Evolutionary conservation across 108 stramenopile species (phyloP).

Genomic region (Nitzschia palea): DNA sequence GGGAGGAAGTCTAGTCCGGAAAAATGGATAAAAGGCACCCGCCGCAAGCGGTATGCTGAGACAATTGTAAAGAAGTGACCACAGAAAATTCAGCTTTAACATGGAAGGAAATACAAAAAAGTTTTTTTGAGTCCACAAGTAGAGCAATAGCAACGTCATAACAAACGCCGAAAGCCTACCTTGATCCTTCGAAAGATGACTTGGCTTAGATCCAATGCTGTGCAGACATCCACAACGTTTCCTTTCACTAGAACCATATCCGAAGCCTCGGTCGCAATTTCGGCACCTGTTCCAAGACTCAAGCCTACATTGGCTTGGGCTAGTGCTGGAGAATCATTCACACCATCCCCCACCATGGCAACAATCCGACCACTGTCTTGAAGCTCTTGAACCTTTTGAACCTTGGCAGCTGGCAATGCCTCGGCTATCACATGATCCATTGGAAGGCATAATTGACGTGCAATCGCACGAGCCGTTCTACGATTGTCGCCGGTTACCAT

Average conservation of each 20-base stretch:
- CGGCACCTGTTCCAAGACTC: constrained; percentile 95
- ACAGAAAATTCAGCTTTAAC: constrained; percentile 40
- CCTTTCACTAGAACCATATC: constrained; percentile 92
- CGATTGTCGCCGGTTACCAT: constrained; percentile 97
- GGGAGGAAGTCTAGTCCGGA: constrained; percentile 82
- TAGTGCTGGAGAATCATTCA: constrained; percentile 96
- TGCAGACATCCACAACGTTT: constrained; percentile 87
- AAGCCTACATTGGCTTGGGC: constrained; percentile 95
- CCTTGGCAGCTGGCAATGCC: constrained; percentile 88
- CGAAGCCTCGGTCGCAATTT: constrained; percentile 96
- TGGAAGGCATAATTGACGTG: constrained; percentile 70
- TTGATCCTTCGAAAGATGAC: constrained; percentile 88
- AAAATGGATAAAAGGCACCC: constrained; percentile 88
- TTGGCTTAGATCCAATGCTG: constrained; percentile 86
- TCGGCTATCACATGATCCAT: constrained; percentile 80
- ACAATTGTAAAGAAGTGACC: constrained; percentile 95
- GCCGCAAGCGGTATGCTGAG: constrained; percentile 95
- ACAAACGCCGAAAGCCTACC: constrained; percentile 73
- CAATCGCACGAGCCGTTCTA: constrained; percentile 87
- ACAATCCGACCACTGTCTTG: constrained; percentile 74
- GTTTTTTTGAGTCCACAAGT: background rate
- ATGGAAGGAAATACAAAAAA: background rate
- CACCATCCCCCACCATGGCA: constrained; percentile 97
- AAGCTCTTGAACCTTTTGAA: constrained; percentile 67
- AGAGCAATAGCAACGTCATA: background rate